A percentile compares a stretch with the other conserved stretches of the same genome.
These are phyloP conservation scores for Brettanomyces custersianus DNA, from an alignment of 805 yeast species.

Conservation along the genomic window DNA sequence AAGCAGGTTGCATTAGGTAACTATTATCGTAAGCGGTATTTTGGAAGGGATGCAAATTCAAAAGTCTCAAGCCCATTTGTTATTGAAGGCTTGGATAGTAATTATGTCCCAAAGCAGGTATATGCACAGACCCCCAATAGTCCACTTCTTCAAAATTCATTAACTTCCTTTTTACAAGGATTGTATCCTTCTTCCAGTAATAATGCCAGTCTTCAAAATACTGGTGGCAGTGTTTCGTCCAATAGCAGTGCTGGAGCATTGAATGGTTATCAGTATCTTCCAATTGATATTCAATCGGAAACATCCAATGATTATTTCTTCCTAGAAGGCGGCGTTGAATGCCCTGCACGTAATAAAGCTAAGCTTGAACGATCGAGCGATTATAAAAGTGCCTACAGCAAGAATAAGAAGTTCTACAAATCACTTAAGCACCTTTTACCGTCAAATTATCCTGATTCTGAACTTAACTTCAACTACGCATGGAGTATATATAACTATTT, in stretches of 20 bases:
- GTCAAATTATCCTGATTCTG: constrained; percentile 18
- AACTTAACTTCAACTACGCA: constrained; percentile 31
- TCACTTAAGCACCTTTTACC: constrained; percentile 23
- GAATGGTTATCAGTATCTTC: constrained; percentile 38
- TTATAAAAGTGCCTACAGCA: constrained; percentile 22
- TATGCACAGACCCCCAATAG: constrained; percentile 29
- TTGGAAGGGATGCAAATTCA: constrained; percentile 23
- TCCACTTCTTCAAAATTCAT: constrained; percentile 32
- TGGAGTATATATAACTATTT: constrained; percentile 33
- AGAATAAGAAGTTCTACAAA: constrained; percentile 31
- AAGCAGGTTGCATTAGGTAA: constrained; percentile 30
- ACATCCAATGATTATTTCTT: constrained; percentile 30
- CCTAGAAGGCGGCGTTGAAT: constrained; percentile 33
- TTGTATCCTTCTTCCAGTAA: constrained; percentile 33
- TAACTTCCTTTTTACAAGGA: constrained; percentile 37
- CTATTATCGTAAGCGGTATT: constrained; percentile 34
- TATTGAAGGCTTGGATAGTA: constrained; percentile 24
- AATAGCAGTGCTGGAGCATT: constrained; percentile 35
- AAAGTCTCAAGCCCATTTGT: constrained; percentile 20
- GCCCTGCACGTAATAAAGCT: constrained; percentile 31
- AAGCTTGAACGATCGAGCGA: constrained; percentile 20
- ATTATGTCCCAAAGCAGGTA: constrained; percentile 28
- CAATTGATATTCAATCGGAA: constrained; percentile 27
- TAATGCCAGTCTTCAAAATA: constrained; percentile 16
- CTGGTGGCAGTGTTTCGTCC: constrained; percentile 24